These are phyloP conservation scores for Sphagnum magellanicum DNA, from an alignment of 228 moss, liverwort and hornwort genomes.

Conservation along the genomic window DNA sequence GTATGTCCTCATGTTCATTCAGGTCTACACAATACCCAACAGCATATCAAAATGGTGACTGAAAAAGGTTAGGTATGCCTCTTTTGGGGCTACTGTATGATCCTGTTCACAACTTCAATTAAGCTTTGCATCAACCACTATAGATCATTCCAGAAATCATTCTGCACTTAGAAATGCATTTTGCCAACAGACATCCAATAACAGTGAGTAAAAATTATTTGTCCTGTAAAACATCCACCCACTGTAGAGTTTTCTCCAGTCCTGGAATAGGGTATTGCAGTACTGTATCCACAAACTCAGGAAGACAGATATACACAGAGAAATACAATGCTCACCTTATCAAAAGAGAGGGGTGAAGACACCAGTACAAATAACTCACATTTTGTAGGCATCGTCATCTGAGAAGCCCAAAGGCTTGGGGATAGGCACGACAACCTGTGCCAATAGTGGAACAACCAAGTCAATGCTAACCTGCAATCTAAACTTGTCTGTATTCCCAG, in stretches of 20 bases:
- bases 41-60: too few relatives aligned
- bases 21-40: too few relatives aligned
- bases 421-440: constrained; percentile 89
- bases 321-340: background rate
- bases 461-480: too few relatives aligned
- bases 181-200: background rate
- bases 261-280: background rate
- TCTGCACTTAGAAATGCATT: too few relatives aligned
- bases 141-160: too few relatives aligned
- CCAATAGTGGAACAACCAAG: too few relatives aligned
- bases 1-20: too few relatives aligned
- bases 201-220: background rate
- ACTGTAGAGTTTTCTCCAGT: background rate
- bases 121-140: too few relatives aligned
- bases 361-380: constrained; percentile 39
- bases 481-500: too few relatives aligned
- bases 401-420: constrained; percentile 80
- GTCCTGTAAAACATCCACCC: background rate
- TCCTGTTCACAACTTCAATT: too few relatives aligned
- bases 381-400: constrained; percentile 64
- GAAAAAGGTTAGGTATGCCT: too few relatives aligned
- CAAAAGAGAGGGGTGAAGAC: background rate
- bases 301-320: background rate
- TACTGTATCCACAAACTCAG: background rate
- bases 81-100: too few relatives aligned